Base-by-base conservation (phyloP, 2,329 filamentous ascomycete genomes). In the Dactylonectria macrodidyma region DNA sequence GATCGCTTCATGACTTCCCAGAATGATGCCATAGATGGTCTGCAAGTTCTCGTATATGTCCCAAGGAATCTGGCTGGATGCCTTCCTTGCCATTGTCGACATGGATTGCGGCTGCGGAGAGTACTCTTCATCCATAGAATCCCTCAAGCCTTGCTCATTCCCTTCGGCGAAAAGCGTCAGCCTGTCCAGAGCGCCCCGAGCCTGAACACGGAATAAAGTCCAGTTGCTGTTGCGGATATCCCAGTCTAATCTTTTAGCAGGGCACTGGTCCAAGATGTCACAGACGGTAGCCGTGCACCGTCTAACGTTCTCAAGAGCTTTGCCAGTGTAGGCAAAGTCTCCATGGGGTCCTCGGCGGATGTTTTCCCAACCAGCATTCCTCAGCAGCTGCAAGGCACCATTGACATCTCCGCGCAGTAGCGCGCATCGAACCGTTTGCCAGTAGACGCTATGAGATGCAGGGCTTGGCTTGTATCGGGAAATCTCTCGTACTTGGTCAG, bases 1-100 rank as follows among this genome's bases (percentile, higher is more conserved):
- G 59, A 98, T 93, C 22, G 94, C 91, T 41, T 91, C 88, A 10
- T 90, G 86, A 70, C 92, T 89, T 41, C 95, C 95, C 5, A 96
- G 87, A 2, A 97, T 83, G 67, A 97, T 91, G 38, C 91, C 91
- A 78, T 97, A 98, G 6, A 98, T 83, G 12, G 90, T 90, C 72
- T 92, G 90, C 60, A 98, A 84, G 73, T 92, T 94, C 77, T 97
- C 92, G 78, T 97, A 98, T 33, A 98, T 90, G 26, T 93, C 90
- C 93, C 93, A 97, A 0, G 95, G 95, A 38, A 98, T 92, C 73
- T 92, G 91, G 76, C 93, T 97, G 75, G 95, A 93, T 2, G 94
- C 95, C 81, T 92, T 93, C 84, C 93, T 78, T 81, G 92, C 82
- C 86, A 92, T 80, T 60, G 93, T 90, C 6, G 91, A 90, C 75